Percentiles rank a stretch among this genome's conserved stretches.
phyloP scores from a whole-genome alignment of 371 early-diverging fungal genomes.

The Gilbertella persicaria region DNA sequence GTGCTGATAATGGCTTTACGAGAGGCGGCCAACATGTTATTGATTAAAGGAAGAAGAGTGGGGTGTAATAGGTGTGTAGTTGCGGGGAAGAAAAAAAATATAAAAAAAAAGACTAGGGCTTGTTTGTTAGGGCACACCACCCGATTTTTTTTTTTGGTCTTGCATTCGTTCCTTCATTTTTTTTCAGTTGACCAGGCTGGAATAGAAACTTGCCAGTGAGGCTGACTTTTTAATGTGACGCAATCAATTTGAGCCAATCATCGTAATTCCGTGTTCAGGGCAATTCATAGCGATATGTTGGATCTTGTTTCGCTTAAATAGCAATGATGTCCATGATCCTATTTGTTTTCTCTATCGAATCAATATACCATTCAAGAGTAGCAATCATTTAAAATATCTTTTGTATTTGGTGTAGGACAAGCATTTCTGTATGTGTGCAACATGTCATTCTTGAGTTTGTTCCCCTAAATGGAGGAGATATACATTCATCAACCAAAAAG shows the following conservation, averaged over 20 bases:
- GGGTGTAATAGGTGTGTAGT: conserved; percentile 19
- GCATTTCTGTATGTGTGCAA: too few relatives aligned
- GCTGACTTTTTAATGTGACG: background rate
- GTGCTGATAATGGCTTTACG: conserved; percentile 65
- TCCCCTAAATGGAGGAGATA: background rate
- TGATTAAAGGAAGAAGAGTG: conserved; percentile 29
- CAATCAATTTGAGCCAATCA: background rate
- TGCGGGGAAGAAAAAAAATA: conserved; percentile 26
- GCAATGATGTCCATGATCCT: too few relatives aligned
- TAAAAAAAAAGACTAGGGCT: conserved; percentile 22
- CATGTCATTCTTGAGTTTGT: background rate
- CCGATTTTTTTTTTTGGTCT: conserved; percentile 2
- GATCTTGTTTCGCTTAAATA: too few relatives aligned
- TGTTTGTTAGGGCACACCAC: conserved; percentile 4
- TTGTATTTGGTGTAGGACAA: too few relatives aligned
- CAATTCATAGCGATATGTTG: background rate
- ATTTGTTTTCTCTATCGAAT: too few relatives aligned
- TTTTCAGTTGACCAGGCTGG: background rate
- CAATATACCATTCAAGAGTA: too few relatives aligned
- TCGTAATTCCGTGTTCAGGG: background rate
- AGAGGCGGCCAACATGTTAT: conserved; percentile 61
- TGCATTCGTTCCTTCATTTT: background rate
- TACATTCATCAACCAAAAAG: background rate
- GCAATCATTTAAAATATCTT: too few relatives aligned
- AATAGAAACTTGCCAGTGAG: background rate